phyloP scores from a whole-genome alignment of 2,329 filamentous ascomycete genomes.

The Exserohilum rostratum region DNA sequence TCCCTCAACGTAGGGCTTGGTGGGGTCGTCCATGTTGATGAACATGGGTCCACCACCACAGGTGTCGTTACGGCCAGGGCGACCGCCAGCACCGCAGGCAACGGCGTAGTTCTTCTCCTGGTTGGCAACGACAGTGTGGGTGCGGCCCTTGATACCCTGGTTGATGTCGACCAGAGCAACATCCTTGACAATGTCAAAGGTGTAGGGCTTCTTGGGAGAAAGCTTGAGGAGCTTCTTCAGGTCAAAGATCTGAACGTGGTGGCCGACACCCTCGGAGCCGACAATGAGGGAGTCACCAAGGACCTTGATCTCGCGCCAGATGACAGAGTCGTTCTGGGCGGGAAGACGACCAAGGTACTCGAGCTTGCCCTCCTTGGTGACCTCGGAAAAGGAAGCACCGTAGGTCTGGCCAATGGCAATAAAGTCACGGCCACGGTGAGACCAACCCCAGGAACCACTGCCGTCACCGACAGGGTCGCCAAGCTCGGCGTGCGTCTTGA shows the following conservation, averaged over 20 bases:
- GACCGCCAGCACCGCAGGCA: slow-evolving; percentile 41
- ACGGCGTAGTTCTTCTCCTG: slow-evolving; percentile 44
- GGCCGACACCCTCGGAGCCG: slow-evolving; percentile 50
- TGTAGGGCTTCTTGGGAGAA: slow-evolving; percentile 39
- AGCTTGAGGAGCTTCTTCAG: slow-evolving; percentile 52
- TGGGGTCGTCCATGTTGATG: slow-evolving; percentile 62
- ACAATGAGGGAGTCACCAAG: slow-evolving; percentile 51
- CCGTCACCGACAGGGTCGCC: slow-evolving; percentile 54
- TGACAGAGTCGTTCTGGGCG: slow-evolving; percentile 51
- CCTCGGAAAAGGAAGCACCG: slow-evolving; percentile 61
- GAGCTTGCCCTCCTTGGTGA: slow-evolving; percentile 57
- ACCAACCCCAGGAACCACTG: slow-evolving; percentile 61
- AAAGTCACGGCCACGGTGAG: slow-evolving; percentile 60
- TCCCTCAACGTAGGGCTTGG: slow-evolving; percentile 54
- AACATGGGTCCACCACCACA: slow-evolving; percentile 63
- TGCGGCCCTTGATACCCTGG: slow-evolving; percentile 34
- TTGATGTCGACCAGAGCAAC: slow-evolving; percentile 39
- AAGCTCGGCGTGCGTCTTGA: slow-evolving; percentile 61
- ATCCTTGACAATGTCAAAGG: slow-evolving; percentile 38
- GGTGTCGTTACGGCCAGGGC: slow-evolving; percentile 36
- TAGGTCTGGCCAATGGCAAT: slow-evolving; percentile 62
- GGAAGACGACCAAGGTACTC: slow-evolving; percentile 61
- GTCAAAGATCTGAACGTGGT: slow-evolving; percentile 68
- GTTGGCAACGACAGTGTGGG: slow-evolving; percentile 47
- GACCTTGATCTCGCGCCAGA: slow-evolving; percentile 61